phyloP scores from a whole-genome alignment of 2,329 filamentous ascomycete genomes.

The Aspergillus aculeatus region DNA sequence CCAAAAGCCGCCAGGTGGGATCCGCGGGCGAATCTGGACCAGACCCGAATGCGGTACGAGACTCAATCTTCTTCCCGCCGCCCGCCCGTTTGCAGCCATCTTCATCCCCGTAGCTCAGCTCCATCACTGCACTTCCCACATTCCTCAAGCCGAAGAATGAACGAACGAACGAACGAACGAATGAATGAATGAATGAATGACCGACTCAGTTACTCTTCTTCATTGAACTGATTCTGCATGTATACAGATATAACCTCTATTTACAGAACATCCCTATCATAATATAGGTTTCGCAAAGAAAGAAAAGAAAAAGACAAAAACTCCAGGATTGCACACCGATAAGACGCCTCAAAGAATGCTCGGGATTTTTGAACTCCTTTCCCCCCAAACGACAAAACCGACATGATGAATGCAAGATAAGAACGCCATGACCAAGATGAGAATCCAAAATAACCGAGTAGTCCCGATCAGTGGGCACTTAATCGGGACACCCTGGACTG shows the following conservation, averaged over 20 bases:
- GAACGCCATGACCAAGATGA: slow-evolving; percentile 5
- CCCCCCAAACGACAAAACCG: neutral
- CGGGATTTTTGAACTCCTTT: neutral
- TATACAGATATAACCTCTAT: slow-evolving; percentile 13
- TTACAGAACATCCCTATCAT: slow-evolving; percentile 12
- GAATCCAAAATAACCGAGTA: neutral
- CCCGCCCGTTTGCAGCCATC: slow-evolving; percentile 21
- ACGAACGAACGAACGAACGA: neutral
- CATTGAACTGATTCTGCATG: neutral
- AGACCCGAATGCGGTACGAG: slow-evolving; percentile 15
- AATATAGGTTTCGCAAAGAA: neutral
- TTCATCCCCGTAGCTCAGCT: slow-evolving; percentile 1
- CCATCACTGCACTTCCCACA: neutral
- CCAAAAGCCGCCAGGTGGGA: neutral
- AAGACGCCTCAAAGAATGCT: slow-evolving; percentile 2
- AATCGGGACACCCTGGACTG: slow-evolving; percentile 25
- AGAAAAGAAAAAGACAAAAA: neutral
- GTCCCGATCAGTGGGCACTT: slow-evolving; percentile 14
- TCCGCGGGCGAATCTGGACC: slow-evolving; percentile 4
- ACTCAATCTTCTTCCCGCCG: slow-evolving; percentile 1
- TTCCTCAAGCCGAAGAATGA: neutral
- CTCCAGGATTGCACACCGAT: slow-evolving; percentile 1
- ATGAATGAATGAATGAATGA: neutral
- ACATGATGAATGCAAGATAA: slow-evolving; percentile 11
- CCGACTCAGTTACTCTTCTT: neutral